Percentiles rank a stretch among this genome's conserved stretches.
These are phyloP conservation scores for Acacia confusa DNA, from an alignment of 306 rosid species.

Conservation along the genomic window DNA sequence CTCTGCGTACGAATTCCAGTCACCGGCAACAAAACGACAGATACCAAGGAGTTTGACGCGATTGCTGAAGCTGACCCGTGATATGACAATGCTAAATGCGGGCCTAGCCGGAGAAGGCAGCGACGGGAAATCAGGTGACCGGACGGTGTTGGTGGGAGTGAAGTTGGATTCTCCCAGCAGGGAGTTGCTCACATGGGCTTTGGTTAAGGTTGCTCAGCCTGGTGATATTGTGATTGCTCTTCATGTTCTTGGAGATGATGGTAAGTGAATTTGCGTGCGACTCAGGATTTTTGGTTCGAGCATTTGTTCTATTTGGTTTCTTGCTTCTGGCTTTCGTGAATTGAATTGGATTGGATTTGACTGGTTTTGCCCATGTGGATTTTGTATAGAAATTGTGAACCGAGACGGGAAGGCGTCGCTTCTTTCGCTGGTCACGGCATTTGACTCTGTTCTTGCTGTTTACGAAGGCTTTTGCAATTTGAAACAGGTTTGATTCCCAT, in stretches of 20 bases:
- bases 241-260: constrained; percentile 79
- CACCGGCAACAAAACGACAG: constrained; percentile 36
- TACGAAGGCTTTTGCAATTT: constrained; percentile 97
- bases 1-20: constrained; percentile 8
- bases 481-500: constrained; percentile 68
- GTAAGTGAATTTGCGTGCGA: constrained; percentile 32
- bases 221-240: constrained; percentile 84
- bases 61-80: background rate
- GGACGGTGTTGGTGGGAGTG: constrained; percentile 82
- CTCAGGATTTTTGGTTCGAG: background rate
- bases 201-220: constrained; percentile 88
- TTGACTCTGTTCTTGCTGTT: constrained; percentile 90
- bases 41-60: constrained; percentile 24
- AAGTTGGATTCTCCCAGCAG: constrained; percentile 77
- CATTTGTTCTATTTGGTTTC: background rate
- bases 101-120: constrained; percentile 37
- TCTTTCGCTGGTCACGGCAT: constrained; percentile 86
- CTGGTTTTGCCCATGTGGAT: constrained; percentile 28
- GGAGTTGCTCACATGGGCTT: constrained; percentile 93
- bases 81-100: constrained; percentile 42
- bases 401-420: constrained; percentile 80
- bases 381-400: constrained; percentile 64
- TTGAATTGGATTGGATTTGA: constrained; percentile 26
- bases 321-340: constrained; percentile 8
- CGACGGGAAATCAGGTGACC: constrained; percentile 40